These are phyloP conservation scores for Hyparrhenia diplandra DNA, from an alignment of 176 grass and related monocot genomes.

Conservation along the genomic window DNA sequence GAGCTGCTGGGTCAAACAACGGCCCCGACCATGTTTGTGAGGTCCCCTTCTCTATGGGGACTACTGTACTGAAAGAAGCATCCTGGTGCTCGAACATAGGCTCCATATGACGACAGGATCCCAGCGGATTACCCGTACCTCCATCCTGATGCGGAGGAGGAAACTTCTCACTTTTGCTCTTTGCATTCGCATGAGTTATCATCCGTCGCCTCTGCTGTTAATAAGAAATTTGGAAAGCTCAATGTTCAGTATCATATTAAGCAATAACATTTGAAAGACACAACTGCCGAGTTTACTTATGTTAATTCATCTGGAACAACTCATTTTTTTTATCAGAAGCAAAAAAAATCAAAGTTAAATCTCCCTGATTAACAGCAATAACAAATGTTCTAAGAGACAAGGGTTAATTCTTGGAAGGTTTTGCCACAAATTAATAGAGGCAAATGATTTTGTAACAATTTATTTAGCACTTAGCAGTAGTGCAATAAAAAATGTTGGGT, in stretches of 20 bases:
- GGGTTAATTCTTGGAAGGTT: neutral
- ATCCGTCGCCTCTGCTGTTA: conserved; percentile 33
- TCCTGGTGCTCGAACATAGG: conserved; percentile 42
- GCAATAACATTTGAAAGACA: neutral
- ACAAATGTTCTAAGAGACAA: neutral
- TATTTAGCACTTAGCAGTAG: neutral
- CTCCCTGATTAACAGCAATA: neutral
- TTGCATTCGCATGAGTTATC: conserved; percentile 39
- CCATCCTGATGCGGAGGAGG: conserved; percentile 54
- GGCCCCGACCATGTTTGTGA: conserved; percentile 46
- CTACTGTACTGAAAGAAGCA: conserved; percentile 45
- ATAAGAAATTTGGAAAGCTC: conserved; percentile 12
- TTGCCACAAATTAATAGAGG: neutral
- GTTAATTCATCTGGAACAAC: neutral
- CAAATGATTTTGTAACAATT: neutral
- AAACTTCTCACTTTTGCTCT: conserved; percentile 59
- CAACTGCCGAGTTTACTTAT: neutral
- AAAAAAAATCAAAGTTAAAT: neutral
- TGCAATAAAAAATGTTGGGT: neutral
- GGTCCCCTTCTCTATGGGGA: conserved; percentile 38
- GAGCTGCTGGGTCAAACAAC: conserved; percentile 24
- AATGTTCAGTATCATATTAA: neutral
- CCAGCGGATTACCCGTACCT: conserved; percentile 42
- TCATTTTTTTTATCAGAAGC: neutral
- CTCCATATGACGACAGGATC: conserved; percentile 36